phyloP scores from a whole-genome alignment of 371 early-diverging fungal genomes.

The Lichtheimia corymbifera region DNA sequence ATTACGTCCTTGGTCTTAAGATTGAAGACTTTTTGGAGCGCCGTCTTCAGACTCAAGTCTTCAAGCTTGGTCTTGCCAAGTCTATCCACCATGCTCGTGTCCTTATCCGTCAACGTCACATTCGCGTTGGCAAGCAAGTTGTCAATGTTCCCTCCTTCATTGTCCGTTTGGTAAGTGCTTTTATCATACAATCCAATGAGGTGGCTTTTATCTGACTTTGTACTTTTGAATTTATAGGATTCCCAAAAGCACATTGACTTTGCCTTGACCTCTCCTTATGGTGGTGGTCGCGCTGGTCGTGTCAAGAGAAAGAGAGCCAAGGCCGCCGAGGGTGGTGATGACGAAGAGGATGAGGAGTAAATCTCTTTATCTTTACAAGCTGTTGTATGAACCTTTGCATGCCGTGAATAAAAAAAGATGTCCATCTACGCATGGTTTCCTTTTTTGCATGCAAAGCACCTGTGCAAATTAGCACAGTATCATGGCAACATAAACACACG shows the following conservation, averaged over 20 bases:
- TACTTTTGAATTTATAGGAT: slow-evolving; percentile 37
- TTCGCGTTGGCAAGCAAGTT: slow-evolving; percentile 98
- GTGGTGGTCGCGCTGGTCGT: slow-evolving; percentile 98
- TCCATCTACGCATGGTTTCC: slow-evolving; percentile 23
- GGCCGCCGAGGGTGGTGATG: slow-evolving; percentile 65
- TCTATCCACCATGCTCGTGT: slow-evolving; percentile 99
- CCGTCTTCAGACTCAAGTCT: slow-evolving; percentile 99
- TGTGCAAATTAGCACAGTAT: slow-evolving; percentile 34
- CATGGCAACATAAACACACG: slow-evolving; percentile 19
- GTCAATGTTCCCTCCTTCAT: slow-evolving; percentile 97
- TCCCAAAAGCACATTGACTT: slow-evolving; percentile 99
- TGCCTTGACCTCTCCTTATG: slow-evolving; percentile 96
- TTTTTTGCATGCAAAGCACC: slow-evolving; percentile 51
- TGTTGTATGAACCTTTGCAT: slow-evolving; percentile 55
- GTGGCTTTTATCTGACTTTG: neutral
- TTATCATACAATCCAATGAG: neutral
- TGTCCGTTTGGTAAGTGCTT: slow-evolving; percentile 75
- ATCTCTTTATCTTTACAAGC: slow-evolving; percentile 9
- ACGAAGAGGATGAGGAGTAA: slow-evolving; percentile 70
- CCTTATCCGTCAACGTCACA: slow-evolving; percentile 98
- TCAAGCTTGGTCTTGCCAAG: slow-evolving; percentile 98
- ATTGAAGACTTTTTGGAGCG: slow-evolving; percentile 99
- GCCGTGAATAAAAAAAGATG: slow-evolving; percentile 30
- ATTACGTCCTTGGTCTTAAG: slow-evolving; percentile 98
- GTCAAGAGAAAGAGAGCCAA: slow-evolving; percentile 92